phyloP scores from a whole-genome alignment of 2,329 filamentous ascomycete genomes.

The Epichloe sibirici region DNA sequence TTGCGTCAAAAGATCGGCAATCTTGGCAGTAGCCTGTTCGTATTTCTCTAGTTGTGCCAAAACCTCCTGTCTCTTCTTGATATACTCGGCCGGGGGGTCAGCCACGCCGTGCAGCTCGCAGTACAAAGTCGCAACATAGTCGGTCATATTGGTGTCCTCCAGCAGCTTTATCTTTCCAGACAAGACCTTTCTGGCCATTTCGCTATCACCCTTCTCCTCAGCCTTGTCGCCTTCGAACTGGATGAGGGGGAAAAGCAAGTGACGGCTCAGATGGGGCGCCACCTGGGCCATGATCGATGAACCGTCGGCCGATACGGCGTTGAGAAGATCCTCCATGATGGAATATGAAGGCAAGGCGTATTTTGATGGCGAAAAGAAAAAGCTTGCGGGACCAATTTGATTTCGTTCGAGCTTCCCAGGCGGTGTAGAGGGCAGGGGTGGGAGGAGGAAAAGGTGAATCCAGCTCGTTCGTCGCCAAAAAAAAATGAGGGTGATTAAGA shows the following conservation, averaged over 20 bases:
- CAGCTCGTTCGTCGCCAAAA: constrained; percentile 4
- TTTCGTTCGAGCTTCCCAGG: not conserved
- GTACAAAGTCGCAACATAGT: constrained; percentile 89
- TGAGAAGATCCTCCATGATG: constrained; percentile 30
- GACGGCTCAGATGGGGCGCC: constrained; percentile 84
- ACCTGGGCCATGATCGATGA: constrained; percentile 80
- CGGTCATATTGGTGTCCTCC: constrained; percentile 97
- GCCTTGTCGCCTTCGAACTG: constrained; percentile 81
- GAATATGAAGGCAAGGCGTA: too few relatives aligned
- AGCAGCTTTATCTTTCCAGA: constrained; percentile 87
- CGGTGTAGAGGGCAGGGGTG: not conserved
- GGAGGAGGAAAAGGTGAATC: not conserved
- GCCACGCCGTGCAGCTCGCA: constrained; percentile 75
- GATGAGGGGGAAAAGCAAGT: constrained; percentile 91
- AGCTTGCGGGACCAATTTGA: not conserved
- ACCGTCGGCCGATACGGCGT: constrained; percentile 49
- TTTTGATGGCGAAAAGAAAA: not conserved
- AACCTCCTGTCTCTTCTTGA: constrained; percentile 80
- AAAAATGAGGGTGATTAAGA: constrained; percentile 2
- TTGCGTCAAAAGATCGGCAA: constrained; percentile 73
- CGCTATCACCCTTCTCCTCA: constrained; percentile 54
- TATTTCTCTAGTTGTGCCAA: constrained; percentile 70
- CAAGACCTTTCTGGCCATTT: constrained; percentile 55
- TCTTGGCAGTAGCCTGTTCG: constrained; percentile 79
- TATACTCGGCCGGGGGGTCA: constrained; percentile 71